Base-by-base conservation (phyloP, 2,329 filamentous ascomycete species). In the Venturia asperata region DNA sequence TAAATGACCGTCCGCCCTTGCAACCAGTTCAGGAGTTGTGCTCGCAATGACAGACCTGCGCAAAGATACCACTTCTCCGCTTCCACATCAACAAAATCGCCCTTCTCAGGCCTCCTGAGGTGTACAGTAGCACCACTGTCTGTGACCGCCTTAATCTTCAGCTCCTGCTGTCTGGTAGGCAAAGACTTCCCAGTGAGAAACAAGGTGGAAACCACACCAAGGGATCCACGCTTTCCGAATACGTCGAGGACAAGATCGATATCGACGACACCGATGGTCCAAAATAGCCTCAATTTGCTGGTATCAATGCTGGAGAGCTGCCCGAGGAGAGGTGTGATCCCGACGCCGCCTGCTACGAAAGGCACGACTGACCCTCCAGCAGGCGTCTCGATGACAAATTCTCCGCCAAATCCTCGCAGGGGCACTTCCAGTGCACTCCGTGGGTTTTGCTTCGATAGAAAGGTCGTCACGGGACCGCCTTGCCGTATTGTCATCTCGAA, bases 271-370 rank as follows among this genome's bases (percentile, higher is more conserved):
- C 82, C 78, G 4, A 92, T 69, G 1, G 84, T 87, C 91, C 91
- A 95, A 1, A 91, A 78, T 5, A 94, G 72, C 34, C 70, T 76
- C 45, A 94, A 72, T 3, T 73, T 71, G 1, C 73, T 69, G 5
- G 77, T 68, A 66, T 79, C 74, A 0, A 91, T 72, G 6, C 81
- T 74, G 0, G 76, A 78, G n/a, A 86, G 80, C 69, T 91, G 88
- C 0, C 86, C 85, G n/a, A 95, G 78, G 3, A 94, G 70, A 1
- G 91, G 91, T 37, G 91, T 96, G 67, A 95, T 90, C 0, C 91
- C 91, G 7, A 96, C 89, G 3, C 91, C 91, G 0, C 85, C 90
- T 6, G 90, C 90, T 3, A 95, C 75, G 68, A 92, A 94, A 0
- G 79, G 79, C 1, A 81, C 72, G 0, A 85, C 75, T 3, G 30